A percentile compares a stretch with the other conserved stretches of the same genome.
Evolutionary conservation across 108 stramenopile genomes (phyloP).

Genomic region (Nannochloropsis oceanica): DNA sequence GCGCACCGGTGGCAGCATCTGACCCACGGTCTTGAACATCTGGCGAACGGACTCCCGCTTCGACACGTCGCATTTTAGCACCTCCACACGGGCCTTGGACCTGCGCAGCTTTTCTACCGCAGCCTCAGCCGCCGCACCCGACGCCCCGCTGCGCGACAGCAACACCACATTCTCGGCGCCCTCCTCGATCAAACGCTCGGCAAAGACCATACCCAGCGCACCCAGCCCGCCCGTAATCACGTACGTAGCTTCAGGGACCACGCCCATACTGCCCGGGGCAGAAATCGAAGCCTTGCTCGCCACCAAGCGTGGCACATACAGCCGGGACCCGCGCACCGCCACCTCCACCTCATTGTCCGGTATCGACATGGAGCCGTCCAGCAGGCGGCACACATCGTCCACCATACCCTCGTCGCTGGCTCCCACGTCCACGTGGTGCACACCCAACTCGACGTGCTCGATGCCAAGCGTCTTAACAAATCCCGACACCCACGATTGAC

Average conservation of each 20-base stretch:
- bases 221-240: conserved; percentile 16
- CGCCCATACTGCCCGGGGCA: not conserved
- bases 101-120: no score
- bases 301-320: not conserved
- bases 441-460: not conserved
- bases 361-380: not conserved
- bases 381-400: not conserved
- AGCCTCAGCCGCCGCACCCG: no score
- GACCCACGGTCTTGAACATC: no score
- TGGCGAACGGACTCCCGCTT: no score
- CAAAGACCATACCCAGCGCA: conserved; percentile 9
- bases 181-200: not conserved
- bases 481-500: not conserved
- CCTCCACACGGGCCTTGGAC: no score
- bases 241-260: not conserved
- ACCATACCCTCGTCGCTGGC: not conserved
- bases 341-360: not conserved
- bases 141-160: no score
- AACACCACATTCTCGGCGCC: not conserved
- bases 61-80: no score
- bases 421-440: not conserved
- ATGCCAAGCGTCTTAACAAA: not conserved
- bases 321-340: not conserved
- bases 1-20: conserved; percentile 3
- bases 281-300: not conserved